Conservation (phyloP, 495 filamentous ascomycete genomes). For the Aspergillus sclerotiicarbonarius region DNA sequence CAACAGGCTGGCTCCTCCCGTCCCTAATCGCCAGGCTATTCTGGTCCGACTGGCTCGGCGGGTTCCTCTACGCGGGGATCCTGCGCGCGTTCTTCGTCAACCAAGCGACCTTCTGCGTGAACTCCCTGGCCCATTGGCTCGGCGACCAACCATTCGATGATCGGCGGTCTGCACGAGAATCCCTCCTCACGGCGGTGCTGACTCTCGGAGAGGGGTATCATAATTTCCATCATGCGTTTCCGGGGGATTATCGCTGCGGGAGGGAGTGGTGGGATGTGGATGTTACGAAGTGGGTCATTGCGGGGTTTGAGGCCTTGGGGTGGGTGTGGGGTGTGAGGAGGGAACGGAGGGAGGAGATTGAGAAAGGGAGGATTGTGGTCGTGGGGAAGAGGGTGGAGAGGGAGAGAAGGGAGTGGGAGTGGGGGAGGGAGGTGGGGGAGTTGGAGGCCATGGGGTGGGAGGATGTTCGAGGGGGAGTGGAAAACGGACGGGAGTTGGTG, state of each 20-base stretch:
- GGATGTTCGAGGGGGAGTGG: background rate
- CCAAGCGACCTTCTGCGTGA: conserved; percentile 92
- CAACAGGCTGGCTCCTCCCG: conserved; percentile 79
- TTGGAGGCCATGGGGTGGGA: background rate
- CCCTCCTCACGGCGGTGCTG: conserved; percentile 79
- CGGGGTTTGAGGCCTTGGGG: background rate
- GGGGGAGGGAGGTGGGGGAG: background rate
- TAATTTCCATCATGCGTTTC: conserved; percentile 1
- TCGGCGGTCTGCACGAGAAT: conserved; percentile 83
- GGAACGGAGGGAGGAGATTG: background rate
- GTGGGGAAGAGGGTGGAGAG: background rate
- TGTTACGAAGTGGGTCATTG: conserved; percentile 3
- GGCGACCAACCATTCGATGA: conserved; percentile 91
- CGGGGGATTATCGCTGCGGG: background rate
- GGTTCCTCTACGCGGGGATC: conserved; percentile 83
- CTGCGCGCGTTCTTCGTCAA: conserved; percentile 86
- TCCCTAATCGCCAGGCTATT: conserved; percentile 67
- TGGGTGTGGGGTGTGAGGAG: background rate
- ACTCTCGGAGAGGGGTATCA: conserved; percentile 88
- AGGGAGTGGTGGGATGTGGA: background rate
- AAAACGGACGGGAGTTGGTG: background rate
- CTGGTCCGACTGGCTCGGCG: conserved; percentile 78
- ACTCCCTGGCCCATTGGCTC: conserved; percentile 89
- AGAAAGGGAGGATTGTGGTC: background rate
- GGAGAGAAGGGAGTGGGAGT: background rate